phyloP scores from a whole-genome alignment of 2,329 filamentous ascomycete species.

The Fusarium sp. region DNA sequence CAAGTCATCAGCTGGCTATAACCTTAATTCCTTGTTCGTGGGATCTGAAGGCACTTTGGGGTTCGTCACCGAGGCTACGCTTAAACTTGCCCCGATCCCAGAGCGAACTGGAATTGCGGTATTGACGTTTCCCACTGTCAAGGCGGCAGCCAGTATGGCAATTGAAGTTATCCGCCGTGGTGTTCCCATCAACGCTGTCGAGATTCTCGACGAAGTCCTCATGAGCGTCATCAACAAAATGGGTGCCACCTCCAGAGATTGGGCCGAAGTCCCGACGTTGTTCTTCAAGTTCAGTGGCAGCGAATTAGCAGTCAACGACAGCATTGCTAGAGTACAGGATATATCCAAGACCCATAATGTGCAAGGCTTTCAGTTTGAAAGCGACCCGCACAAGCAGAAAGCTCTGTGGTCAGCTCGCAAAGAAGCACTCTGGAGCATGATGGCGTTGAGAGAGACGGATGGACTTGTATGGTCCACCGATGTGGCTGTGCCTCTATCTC shows the following conservation, averaged over 20 bases:
- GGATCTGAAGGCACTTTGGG: slow-evolving; percentile 86
- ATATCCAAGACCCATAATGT: neutral
- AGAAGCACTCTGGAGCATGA: slow-evolving; percentile 84
- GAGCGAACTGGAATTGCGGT: slow-evolving; percentile 82
- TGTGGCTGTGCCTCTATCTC: slow-evolving; percentile 82
- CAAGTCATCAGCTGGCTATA: slow-evolving; percentile 86
- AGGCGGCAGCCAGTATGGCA: slow-evolving; percentile 79
- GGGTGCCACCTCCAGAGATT: slow-evolving; percentile 74
- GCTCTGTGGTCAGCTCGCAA: slow-evolving; percentile 86
- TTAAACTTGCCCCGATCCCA: slow-evolving; percentile 82
- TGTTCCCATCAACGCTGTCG: slow-evolving; percentile 80
- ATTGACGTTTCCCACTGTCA: slow-evolving; percentile 80
- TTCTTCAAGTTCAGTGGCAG: slow-evolving; percentile 91
- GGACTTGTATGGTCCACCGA: slow-evolving; percentile 80
- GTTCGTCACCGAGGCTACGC: slow-evolving; percentile 83
- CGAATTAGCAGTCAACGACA: slow-evolving; percentile 78
- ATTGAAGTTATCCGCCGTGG: slow-evolving; percentile 79
- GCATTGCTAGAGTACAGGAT: slow-evolving; percentile 72
- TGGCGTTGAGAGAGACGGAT: slow-evolving; percentile 71
- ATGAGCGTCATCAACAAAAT: slow-evolving; percentile 85
- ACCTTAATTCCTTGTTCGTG: slow-evolving; percentile 82
- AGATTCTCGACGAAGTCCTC: slow-evolving; percentile 89
- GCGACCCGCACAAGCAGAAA: slow-evolving; percentile 75
- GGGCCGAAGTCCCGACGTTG: slow-evolving; percentile 80
- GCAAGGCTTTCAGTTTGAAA: slow-evolving; percentile 69